Percentiles rank a stretch among this genome's conserved stretches.
phyloP scores from a whole-genome alignment of 495 filamentous ascomycete species.

The Chlorociboria aeruginascens region DNA sequence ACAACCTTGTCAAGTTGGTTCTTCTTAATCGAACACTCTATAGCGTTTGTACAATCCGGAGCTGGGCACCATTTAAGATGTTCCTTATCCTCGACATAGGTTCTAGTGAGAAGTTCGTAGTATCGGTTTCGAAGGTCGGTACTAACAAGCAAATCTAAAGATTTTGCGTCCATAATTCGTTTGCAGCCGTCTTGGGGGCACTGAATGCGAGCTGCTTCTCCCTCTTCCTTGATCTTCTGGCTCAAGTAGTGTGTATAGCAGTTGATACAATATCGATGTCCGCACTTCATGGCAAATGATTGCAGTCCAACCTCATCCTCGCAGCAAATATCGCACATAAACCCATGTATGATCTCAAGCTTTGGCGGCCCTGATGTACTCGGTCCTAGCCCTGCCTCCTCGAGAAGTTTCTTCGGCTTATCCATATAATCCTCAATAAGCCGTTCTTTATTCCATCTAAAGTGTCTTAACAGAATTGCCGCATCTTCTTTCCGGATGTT shows the following conservation, averaged over 20 bases:
- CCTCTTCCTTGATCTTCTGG: constrained; percentile 89
- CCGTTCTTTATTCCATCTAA: constrained; percentile 90
- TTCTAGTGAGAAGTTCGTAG: constrained; percentile 74
- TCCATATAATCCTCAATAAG: constrained; percentile 96
- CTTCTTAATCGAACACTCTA: constrained; percentile 79
- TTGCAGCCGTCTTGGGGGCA: constrained; percentile 82
- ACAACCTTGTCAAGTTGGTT: constrained; percentile 75
- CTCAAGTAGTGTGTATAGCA: constrained; percentile 85
- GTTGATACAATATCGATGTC: constrained; percentile 86
- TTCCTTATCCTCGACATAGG: constrained; percentile 94
- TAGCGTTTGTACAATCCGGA: constrained; percentile 83
- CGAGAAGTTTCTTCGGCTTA: constrained; percentile 58
- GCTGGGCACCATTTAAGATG: constrained; percentile 95
- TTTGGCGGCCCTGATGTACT: constrained; percentile 48
- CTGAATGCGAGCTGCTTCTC: constrained; percentile 87
- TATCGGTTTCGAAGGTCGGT: constrained; percentile 66
- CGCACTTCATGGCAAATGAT: constrained; percentile 91
- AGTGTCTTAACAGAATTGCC: constrained; percentile 78
- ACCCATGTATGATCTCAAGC: constrained; percentile 58
- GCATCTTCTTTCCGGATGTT: constrained; percentile 76
- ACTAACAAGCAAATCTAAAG: constrained; percentile 71
- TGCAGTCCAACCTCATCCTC: constrained; percentile 72
- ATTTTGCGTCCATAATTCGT: constrained; percentile 82
- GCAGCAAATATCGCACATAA: constrained; percentile 91
- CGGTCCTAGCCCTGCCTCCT: constrained; percentile 70